Evolutionary conservation across 176 grass and related monocot species (phyloP).

Genomic region (Oryza officinalis): DNA sequence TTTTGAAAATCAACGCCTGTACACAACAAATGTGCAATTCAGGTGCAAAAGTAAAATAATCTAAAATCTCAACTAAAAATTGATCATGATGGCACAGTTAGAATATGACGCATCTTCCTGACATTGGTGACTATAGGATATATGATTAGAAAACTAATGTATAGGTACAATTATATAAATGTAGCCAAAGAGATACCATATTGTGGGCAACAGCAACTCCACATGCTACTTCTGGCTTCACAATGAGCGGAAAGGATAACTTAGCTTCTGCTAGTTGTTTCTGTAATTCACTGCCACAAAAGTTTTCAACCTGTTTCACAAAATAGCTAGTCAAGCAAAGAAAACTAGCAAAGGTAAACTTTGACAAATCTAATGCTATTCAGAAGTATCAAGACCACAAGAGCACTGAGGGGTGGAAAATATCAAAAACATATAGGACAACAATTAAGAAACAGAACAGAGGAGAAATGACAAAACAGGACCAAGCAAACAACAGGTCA

Average conservation of each 20-base stretch:
- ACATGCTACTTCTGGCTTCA: slow-evolving; percentile 97
- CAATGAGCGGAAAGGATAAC: slow-evolving; percentile 83
- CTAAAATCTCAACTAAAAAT: not conserved
- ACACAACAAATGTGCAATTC: slow-evolving; percentile 26
- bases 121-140: not conserved
- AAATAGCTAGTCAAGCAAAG: slow-evolving; percentile 33
- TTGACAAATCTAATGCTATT: not conserved
- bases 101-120: not conserved
- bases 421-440: not conserved
- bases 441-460: not conserved
- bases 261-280: slow-evolving; percentile 64
- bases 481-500: not conserved
- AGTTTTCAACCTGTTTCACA: slow-evolving; percentile 56
- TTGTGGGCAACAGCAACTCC: slow-evolving; percentile 93
- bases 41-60: slow-evolving; percentile 19
- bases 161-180: slow-evolving; percentile 20
- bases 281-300: slow-evolving; percentile 53
- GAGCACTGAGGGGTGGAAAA: not conserved
- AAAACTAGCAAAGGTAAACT: not conserved
- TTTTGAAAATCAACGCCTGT: slow-evolving; percentile 88
- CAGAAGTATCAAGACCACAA: not conserved
- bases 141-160: slow-evolving; percentile 10
- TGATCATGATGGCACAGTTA: not conserved
- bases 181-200: slow-evolving; percentile 63
- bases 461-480: not conserved